Conservation (phyloP, 352 stramenopile genomes). For the Phytophthora lateralis region DNA sequence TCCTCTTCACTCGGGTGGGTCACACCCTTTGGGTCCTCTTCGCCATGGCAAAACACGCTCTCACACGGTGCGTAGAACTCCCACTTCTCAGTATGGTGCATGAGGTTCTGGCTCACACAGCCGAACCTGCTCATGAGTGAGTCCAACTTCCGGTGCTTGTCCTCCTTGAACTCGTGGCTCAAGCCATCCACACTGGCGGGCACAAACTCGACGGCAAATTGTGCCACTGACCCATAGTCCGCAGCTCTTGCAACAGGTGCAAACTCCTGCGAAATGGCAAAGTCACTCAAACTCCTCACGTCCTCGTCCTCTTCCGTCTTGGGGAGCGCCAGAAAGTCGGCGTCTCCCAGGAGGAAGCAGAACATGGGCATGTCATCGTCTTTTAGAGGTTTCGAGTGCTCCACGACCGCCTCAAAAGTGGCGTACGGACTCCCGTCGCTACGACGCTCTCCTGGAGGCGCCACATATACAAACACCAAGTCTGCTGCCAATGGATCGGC, state of each 20-base stretch:
- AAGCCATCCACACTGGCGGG: conserved; percentile 28
- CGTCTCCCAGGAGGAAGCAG: conserved; percentile 73
- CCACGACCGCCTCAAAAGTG: conserved; percentile 45
- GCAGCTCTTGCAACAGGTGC: conserved; percentile 48
- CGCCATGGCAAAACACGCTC: conserved; percentile 46
- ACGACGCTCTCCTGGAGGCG: conserved; percentile 52
- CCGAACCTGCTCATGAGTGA: conserved; percentile 77
- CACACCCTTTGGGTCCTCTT: conserved; percentile 46
- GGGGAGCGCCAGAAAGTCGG: conserved; percentile 59
- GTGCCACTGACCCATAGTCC: conserved; percentile 56
- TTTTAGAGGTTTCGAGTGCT: conserved; percentile 22
- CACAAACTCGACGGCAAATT: conserved; percentile 82
- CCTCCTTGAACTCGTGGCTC: conserved; percentile 36
- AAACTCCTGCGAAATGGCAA: conserved; percentile 81
- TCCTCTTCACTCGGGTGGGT: conserved; percentile 62
- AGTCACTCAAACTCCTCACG: conserved; percentile 69
- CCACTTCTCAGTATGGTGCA: conserved; percentile 87
- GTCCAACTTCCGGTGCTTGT: conserved; percentile 47
- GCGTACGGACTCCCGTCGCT: conserved; percentile 45
- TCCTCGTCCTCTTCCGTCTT: conserved; percentile 58
- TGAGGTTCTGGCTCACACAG: conserved; percentile 77
- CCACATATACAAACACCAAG: conserved; percentile 70
- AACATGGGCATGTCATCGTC: conserved; percentile 55
- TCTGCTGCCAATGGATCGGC: conserved; percentile 30
- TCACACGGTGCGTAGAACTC: conserved; percentile 62